These are phyloP conservation scores for Platanthera zijinensis DNA, from an alignment of 106 monocot species.

Conservation along the genomic window DNA sequence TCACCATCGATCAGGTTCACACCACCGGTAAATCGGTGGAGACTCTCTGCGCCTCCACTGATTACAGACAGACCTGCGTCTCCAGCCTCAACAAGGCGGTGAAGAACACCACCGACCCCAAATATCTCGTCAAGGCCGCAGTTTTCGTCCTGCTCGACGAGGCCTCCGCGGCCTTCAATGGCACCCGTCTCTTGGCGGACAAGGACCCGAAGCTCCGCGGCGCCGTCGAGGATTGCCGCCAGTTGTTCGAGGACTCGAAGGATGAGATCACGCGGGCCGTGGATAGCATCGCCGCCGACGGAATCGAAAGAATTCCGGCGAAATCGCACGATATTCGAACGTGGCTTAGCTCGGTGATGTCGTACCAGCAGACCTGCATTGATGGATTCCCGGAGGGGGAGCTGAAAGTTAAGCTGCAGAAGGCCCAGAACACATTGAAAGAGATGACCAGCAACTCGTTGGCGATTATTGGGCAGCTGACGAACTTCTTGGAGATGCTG, in stretches of 20 bases:
- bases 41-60: slow-evolving; percentile 4
- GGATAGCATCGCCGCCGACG: background rate
- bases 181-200: background rate
- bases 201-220: background rate
- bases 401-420: slow-evolving; percentile 4
- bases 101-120: slow-evolving; percentile 1
- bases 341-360: slow-evolving; percentile 9
- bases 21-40: background rate
- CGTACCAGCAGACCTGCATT: slow-evolving; percentile 3
- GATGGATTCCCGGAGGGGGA: slow-evolving; percentile 11
- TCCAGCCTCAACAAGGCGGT: slow-evolving; percentile 1
- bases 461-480: background rate
- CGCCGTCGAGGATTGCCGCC: slow-evolving; percentile 1
- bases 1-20: background rate
- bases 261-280: background rate
- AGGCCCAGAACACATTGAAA: background rate
- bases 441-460: slow-evolving; percentile 11
- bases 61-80: slow-evolving; percentile 4
- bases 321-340: slow-evolving; percentile 1
- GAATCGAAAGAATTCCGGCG: background rate
- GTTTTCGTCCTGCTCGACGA: slow-evolving; percentile 4
- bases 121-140: background rate
- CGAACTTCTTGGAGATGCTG: background rate
- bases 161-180: background rate
- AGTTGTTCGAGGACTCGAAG: slow-evolving; percentile 5